phyloP scores from a whole-genome alignment of 192 early-diverging fungal species.

The Coemansia sp. region DNA sequence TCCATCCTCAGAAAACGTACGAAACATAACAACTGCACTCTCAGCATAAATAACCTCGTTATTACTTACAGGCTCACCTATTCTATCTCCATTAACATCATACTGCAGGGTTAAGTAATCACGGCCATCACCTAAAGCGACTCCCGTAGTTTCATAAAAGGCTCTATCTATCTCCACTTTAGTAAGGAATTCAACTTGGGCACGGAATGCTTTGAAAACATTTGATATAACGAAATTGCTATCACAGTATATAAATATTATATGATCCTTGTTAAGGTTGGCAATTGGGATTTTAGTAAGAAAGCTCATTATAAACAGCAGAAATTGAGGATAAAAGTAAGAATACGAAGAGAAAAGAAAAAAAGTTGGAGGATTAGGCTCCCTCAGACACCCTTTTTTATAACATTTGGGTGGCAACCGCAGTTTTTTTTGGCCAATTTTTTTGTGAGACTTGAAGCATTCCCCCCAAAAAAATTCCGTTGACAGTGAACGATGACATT shows the following conservation, averaged over 20 bases:
- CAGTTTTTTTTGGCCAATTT: no score
- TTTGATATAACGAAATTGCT: neutral
- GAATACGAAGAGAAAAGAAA: neutral
- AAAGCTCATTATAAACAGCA: neutral
- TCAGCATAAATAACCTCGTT: neutral
- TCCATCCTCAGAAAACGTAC: neutral
- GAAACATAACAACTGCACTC: neutral
- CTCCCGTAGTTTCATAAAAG: neutral
- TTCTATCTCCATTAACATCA: neutral
- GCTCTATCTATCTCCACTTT: neutral
- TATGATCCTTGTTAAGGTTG: neutral
- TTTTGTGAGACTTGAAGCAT: no score
- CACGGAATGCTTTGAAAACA: neutral
- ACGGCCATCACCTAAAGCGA: neutral
- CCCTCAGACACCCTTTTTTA: neutral
- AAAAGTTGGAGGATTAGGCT: no score
- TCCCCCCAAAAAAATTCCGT: no score
- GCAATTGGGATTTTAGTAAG: neutral
- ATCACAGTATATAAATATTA: neutral
- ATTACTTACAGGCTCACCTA: neutral
- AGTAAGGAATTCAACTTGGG: neutral
- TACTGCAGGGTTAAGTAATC: neutral
- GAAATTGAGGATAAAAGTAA: neutral
- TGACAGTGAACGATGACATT: no score
- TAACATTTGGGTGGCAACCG: neutral